Evolutionary conservation across 441 rosid genomes (phyloP).

Genomic region (Jatropha multifida): DNA sequence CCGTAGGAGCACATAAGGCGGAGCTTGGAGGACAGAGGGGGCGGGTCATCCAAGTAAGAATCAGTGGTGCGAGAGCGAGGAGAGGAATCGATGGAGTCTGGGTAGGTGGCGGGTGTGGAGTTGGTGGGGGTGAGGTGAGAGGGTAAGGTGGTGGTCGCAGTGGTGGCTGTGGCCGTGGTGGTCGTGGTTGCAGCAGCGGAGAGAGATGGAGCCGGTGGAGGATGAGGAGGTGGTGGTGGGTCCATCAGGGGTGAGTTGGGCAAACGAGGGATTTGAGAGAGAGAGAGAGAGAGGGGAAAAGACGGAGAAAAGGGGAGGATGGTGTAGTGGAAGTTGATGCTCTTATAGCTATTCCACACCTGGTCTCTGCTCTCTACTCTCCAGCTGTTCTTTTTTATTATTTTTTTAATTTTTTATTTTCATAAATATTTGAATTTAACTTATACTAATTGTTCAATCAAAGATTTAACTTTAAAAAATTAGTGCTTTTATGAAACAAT

Average conservation of each 20-base stretch:
- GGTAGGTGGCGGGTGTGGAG: conserved; percentile 30
- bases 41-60: conserved; percentile 60
- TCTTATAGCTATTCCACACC: conserved; percentile 31
- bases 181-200: conserved; percentile 22
- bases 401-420: neutral
- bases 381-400: conserved; percentile 19
- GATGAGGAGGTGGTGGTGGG: conserved; percentile 33
- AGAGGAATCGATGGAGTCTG: conserved; percentile 72
- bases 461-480: too few relatives aligned
- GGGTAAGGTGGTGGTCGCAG: conserved; percentile 11
- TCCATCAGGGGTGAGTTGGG: conserved; percentile 23
- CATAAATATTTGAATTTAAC: neutral
- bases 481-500: too few relatives aligned
- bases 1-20: conserved; percentile 98
- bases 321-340: conserved; percentile 2
- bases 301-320: neutral
- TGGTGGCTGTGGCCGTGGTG: conserved; percentile 25
- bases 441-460: too few relatives aligned
- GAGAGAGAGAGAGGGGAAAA: neutral
- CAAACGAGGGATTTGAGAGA: neutral
- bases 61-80: conserved; percentile 85
- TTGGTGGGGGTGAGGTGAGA: conserved; percentile 4
- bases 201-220: conserved; percentile 9
- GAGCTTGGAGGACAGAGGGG: conserved; percentile 57
- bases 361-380: conserved; percentile 4